Base-by-base conservation (phyloP, 805 yeast genomes). In the Yamadazyma laniorum region DNA sequence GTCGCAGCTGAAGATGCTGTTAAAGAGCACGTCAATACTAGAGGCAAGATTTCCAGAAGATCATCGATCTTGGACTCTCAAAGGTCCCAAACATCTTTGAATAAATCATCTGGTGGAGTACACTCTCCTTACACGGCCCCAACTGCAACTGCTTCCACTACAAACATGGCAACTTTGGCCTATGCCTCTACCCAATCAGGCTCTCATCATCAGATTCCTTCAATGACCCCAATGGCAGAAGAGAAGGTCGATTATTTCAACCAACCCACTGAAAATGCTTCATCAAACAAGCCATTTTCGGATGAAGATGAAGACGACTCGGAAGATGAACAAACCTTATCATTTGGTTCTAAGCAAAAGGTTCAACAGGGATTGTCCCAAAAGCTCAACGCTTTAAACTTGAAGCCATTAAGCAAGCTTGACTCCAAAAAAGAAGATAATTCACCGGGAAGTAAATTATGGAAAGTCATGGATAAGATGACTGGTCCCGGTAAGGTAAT, bases 381-480 rank as follows among this genome's bases (percentile, higher is more conserved):
- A 43, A 74, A 69, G 52, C 58, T 74, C 48, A 50, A 61, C 43
- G 47, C 48, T 29, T 47, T 61, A 37, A 58, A 58, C 18, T 54
- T 68, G 43, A 69, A 66, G 49, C 72, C 74, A 18, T 64, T 69
- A 52, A 59, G 74, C 8, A 43, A 56, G 26, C 35, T 52, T 32
- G 48, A 49, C 25, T 40, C 60, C 32, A 55, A 56, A 41, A 52
- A 56, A 25, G 39, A 51, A 18, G 42, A 34, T 14, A 29, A 31
- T 6, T 34, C 41, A n/a, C 62, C 77, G 3, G 86, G 86, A 23
- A 81, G 79, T 46, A 74, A 71, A 39, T 68, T 93, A 42, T 91
- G 98, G 98, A 77, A 79, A 25, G 80, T 84, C 26, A 93, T 93
- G 99, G 75, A 76, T 48, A 73, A 74, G 44, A 73, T 90, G 69